Conservation (phyloP, 805 yeast species). For the Metschnikowia aberdeeniae region DNA sequence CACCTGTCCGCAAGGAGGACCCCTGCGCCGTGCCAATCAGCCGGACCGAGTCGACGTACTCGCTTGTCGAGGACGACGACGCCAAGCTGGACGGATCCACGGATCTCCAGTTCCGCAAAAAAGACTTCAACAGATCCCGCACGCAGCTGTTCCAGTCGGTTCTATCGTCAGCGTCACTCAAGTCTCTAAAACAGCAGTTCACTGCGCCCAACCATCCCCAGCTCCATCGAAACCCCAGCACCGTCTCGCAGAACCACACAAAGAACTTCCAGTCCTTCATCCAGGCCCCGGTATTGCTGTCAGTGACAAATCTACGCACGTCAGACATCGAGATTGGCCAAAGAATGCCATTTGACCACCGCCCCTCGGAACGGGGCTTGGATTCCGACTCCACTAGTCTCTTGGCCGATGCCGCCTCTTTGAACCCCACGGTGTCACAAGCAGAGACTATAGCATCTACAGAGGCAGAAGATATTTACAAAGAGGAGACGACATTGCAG, state of each 20-base stretch:
- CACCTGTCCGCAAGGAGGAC: background rate
- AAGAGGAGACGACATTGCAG: slow-evolving; percentile 34
- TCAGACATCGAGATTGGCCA: slow-evolving; percentile 38
- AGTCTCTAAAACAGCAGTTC: slow-evolving; percentile 32
- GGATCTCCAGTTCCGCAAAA: slow-evolving; percentile 35
- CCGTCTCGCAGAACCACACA: slow-evolving; percentile 12
- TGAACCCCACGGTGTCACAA: background rate
- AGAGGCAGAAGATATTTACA: slow-evolving; percentile 26
- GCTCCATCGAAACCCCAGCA: slow-evolving; percentile 12
- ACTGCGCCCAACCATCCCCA: slow-evolving; percentile 12
- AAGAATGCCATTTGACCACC: slow-evolving; percentile 35
- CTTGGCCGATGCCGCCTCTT: background rate
- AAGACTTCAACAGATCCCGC: slow-evolving; percentile 32
- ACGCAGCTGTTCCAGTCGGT: slow-evolving; percentile 44
- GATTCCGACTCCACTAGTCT: slow-evolving; percentile 1
- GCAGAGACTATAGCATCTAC: background rate
- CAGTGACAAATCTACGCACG: slow-evolving; percentile 29
- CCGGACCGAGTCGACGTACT: background rate
- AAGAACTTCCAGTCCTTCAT: slow-evolving; percentile 42
- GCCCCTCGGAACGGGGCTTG: background rate
- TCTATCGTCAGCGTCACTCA: slow-evolving; percentile 41
- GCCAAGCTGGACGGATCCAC: slow-evolving; percentile 9
- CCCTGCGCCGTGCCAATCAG: background rate
- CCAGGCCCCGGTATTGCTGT: slow-evolving; percentile 43
- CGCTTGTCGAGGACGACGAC: slow-evolving; percentile 2